Conservation (phyloP, 352 stramenopile genomes). For the Thalassiosira gravida region DNA sequence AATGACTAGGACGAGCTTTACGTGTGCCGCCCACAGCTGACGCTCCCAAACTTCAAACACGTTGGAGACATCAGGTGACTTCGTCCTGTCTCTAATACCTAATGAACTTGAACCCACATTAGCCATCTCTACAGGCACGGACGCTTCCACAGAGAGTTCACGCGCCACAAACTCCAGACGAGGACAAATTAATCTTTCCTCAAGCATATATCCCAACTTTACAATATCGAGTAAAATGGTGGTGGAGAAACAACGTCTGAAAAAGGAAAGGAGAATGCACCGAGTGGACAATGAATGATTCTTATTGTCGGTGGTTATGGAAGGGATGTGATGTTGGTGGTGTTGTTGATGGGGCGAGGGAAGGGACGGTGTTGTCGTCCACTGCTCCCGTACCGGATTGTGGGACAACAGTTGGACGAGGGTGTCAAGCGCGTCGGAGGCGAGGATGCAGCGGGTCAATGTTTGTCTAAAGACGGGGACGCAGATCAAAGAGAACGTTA, state of each 20-base stretch:
- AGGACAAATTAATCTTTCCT: conserved; percentile 46
- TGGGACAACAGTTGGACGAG: conserved; percentile 31
- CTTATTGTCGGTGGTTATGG: background rate
- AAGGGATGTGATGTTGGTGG: background rate
- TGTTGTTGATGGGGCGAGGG: background rate
- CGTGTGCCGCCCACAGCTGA: conserved; percentile 50
- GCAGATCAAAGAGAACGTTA: background rate
- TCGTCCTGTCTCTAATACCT: background rate
- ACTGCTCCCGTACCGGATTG: background rate
- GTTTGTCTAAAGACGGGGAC: conserved; percentile 33
- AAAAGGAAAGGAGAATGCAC: conserved; percentile 26
- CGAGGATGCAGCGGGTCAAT: conserved; percentile 43
- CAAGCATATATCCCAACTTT: conserved; percentile 55
- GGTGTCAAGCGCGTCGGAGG: conserved; percentile 49
- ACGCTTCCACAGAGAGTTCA: background rate
- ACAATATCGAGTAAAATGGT: conserved; percentile 53
- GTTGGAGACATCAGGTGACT: conserved; percentile 3
- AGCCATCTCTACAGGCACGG: background rate
- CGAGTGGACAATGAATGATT: background rate
- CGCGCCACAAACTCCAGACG: background rate
- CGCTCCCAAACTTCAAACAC: conserved; percentile 46
- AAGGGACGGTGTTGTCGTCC: background rate
- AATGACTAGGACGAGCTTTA: conserved; percentile 58
- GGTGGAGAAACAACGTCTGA: conserved; percentile 43
- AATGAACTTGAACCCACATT: background rate